Evolutionary conservation across 495 filamentous ascomycete genomes (phyloP), one percentile per base, ranked within the genome.

Genomic region (Aspergillus biplanus): DNA sequence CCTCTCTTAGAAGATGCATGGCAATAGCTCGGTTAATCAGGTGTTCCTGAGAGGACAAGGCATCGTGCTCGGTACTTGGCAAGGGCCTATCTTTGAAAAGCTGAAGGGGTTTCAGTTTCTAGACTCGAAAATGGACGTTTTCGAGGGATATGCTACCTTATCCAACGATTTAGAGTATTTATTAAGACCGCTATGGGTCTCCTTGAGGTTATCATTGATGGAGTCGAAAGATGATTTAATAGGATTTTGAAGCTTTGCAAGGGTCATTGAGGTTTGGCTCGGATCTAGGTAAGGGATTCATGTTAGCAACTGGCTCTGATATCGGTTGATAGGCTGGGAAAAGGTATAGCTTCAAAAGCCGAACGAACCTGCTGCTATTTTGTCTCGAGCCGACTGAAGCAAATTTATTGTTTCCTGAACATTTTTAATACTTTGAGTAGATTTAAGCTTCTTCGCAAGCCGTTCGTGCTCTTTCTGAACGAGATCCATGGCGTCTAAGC

Each of bases 1-100:
- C 95, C 79, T 98, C 96, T 27, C 95, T 88, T 16, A 98, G 84
- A 13, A 99, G 81, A 73, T 99, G 95, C 93, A 99, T 97, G 4
- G 90, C 91, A 59, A 98, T 95, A 21, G 95, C 95, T 27, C 93
- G 83, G 72, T 98, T 94, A 67, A 97, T 90, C 9, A 97, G 83
- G 39, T 83, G 76, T 6, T 88, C 80, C 62, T 96, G 87, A 31
- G 88, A 83, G 6, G 86, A 87, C 66, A 97, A 85, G n/a, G 86
- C 89, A 73, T 97, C 92, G 70, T 91, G 88, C 47, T 93, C 91
- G 52, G 87, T 88, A 33, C 75, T 81, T 0, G 92, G 92, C 4
- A 97, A 80, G 7, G 89, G 83, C 67, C 89, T 89, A 66, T 87
- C 80, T 73, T 91, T 90, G 76, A 95, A 92, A 61, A 90, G 85